These are phyloP conservation scores for Misopates orontium DNA, from an alignment of 257 asterid species.

Conservation along the genomic window DNA sequence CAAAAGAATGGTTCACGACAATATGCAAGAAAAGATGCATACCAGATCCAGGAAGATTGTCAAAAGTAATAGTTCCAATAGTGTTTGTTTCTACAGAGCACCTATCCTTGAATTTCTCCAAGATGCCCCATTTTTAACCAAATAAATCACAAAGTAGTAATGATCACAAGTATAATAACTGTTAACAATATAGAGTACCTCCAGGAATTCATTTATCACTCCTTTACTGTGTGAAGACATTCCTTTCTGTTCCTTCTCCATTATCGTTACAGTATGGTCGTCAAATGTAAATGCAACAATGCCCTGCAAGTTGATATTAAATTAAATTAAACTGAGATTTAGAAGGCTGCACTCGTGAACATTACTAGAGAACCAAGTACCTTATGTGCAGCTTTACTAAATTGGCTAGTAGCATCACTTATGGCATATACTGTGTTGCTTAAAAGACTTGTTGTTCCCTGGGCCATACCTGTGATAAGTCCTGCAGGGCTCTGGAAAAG, in stretches of 20 bases:
- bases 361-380: slow-evolving; percentile 41
- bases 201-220: slow-evolving; percentile 84
- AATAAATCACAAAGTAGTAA: not conserved
- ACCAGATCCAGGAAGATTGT: not conserved
- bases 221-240: slow-evolving; percentile 83
- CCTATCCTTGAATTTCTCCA: slow-evolving; percentile 5
- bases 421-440: slow-evolving; percentile 92
- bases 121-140: not conserved
- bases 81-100: not conserved
- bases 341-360: slow-evolving; percentile 21
- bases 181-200: slow-evolving; percentile 48
- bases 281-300: slow-evolving; percentile 92
- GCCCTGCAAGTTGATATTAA: slow-evolving; percentile 61
- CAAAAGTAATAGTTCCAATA: not conserved
- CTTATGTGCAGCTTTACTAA: slow-evolving; percentile 97
- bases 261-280: slow-evolving; percentile 60
- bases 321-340: slow-evolving; percentile 14
- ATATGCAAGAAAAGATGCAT: slow-evolving; percentile 7
- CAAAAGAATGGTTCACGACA: not conserved
- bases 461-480: slow-evolving; percentile 90
- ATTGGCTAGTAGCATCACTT: slow-evolving; percentile 97
- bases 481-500: slow-evolving; percentile 90
- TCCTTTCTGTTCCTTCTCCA: slow-evolving; percentile 75
- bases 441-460: slow-evolving; percentile 92
- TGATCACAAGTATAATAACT: slow-evolving; percentile 13